Evolutionary conservation across 257 asterid species (phyloP), one percentile per base, ranked within the genome.

Genomic region (Knoxia roxburghii): DNA sequence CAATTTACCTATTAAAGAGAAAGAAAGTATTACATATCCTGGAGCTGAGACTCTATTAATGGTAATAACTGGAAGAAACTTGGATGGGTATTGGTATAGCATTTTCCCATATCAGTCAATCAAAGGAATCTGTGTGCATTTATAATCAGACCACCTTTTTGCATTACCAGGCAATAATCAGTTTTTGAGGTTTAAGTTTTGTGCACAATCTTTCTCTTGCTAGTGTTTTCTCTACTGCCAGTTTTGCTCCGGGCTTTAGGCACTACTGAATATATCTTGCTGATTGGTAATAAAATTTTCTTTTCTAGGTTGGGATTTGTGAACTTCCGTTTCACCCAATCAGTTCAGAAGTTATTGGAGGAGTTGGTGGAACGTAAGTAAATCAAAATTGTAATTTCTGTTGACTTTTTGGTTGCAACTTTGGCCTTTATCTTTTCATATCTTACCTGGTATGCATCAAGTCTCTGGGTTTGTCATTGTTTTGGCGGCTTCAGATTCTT

Each of bases 321-420:
- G 98, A 92, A 86, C 97, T 92, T 82, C 98, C 98, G n/a, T 92
- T 92, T 85, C 94, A 89, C 76, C 98, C 98, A 39, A 67, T 92
- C 82, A 88, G 98, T 84, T 87, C 98, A 77, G 97, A 92, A 85
- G 86, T 76, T 18, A 30, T 74, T 77, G 98, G 98, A 70, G 98
- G 98, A 68, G 97, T 92, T 72, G 98, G 98, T 43, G 98, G 98
- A 83, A 92, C 98, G 97, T 92, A 80, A 87, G 98, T 79, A 66
- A 75, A 29, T 57, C 29, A 37, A 37, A 39, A 61, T 29, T 37
- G 1, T 73, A 32, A 12, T 48, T 26, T 52, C 68, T 46, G 41
- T 69, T 50, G 41, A 56, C 40, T 70, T 65, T 56, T 27, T 9
- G 51, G 57, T 73, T 53, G 18, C 1, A 33, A 23, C 6, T 66